Evolutionary conservation across 2,329 filamentous ascomycete species (phyloP).

Genomic region (Hypoxylon sp.): DNA sequence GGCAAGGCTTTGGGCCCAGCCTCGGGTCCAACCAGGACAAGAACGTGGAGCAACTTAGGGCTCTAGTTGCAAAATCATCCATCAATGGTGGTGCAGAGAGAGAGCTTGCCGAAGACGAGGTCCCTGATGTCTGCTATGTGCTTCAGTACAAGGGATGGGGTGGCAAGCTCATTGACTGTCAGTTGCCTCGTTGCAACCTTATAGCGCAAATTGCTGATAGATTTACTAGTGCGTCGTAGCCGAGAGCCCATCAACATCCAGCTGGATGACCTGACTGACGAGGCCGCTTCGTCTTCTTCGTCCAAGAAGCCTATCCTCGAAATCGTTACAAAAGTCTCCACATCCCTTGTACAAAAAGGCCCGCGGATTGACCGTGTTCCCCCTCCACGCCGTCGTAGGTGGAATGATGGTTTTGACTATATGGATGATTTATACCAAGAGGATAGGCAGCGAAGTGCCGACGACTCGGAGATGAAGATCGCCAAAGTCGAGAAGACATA

Average conservation of each 20-base stretch:
- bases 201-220: conserved; percentile 6
- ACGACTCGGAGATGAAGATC: conserved; percentile 45
- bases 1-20: not conserved
- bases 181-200: conserved; percentile 35
- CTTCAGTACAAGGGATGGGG: conserved; percentile 55
- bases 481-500: conserved; percentile 51
- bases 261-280: conserved; percentile 47
- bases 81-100: conserved; percentile 16
- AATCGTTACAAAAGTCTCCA: conserved; percentile 57
- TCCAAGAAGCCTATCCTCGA: conserved; percentile 56
- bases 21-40: conserved; percentile 20
- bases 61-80: conserved; percentile 33
- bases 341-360: conserved; percentile 34
- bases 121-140: conserved; percentile 58
- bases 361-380: not conserved
- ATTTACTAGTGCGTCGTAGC: conserved; percentile 54
- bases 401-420: conserved; percentile 43
- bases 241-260: conserved; percentile 55
- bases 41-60: conserved; percentile 34
- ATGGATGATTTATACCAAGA: conserved; percentile 42
- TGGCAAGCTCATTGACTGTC: conserved; percentile 55
- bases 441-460: conserved; percentile 14
- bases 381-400: conserved; percentile 28
- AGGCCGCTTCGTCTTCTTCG: conserved; percentile 21
- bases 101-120: conserved; percentile 48